Evolutionary conservation across 768 basidiomycete genomes (phyloP).

Genomic region (Tylopilus plumbeoviolaceoides): DNA sequence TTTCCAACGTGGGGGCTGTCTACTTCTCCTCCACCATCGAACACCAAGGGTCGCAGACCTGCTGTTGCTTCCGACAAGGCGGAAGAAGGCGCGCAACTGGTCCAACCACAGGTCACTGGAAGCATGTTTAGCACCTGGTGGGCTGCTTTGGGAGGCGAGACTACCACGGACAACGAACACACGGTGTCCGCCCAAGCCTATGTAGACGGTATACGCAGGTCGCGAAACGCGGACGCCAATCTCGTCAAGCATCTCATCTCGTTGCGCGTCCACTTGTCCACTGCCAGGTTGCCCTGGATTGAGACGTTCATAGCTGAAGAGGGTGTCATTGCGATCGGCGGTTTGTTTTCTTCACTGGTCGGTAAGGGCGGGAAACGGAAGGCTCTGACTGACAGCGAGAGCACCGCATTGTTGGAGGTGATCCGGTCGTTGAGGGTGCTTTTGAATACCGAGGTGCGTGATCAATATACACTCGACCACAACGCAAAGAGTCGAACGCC

Average conservation of each 20-base stretch:
- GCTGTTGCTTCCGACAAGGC: conserved; percentile 28
- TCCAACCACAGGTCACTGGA: conserved; percentile 69
- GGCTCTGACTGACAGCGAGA: conserved; percentile 59
- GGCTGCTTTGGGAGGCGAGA: conserved; percentile 59
- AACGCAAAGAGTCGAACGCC: neutral
- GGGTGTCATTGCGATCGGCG: conserved; percentile 63
- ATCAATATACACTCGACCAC: neutral
- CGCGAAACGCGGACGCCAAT: conserved; percentile 52
- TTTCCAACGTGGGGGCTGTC: conserved; percentile 51
- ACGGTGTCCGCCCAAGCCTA: conserved; percentile 56
- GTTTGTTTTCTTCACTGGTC: conserved; percentile 55
- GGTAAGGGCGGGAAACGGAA: conserved; percentile 64
- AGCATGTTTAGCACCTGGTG: conserved; percentile 77
- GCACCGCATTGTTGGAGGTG: conserved; percentile 63
- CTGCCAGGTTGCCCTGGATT: conserved; percentile 74
- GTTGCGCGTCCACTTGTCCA: conserved; percentile 81
- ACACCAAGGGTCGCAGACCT: conserved; percentile 25
- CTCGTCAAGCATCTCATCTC: conserved; percentile 76
- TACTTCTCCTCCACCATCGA: conserved; percentile 33
- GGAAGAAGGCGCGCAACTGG: conserved; percentile 29
- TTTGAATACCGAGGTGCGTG: conserved; percentile 74
- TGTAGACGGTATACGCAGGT: conserved; percentile 54
- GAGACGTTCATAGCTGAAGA: conserved; percentile 62
- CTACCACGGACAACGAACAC: conserved; percentile 33
- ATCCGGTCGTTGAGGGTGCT: conserved; percentile 79